Conservation (phyloP, 495 filamentous ascomycete genomes). For the Symbiotaphrina buchneri region DNA sequence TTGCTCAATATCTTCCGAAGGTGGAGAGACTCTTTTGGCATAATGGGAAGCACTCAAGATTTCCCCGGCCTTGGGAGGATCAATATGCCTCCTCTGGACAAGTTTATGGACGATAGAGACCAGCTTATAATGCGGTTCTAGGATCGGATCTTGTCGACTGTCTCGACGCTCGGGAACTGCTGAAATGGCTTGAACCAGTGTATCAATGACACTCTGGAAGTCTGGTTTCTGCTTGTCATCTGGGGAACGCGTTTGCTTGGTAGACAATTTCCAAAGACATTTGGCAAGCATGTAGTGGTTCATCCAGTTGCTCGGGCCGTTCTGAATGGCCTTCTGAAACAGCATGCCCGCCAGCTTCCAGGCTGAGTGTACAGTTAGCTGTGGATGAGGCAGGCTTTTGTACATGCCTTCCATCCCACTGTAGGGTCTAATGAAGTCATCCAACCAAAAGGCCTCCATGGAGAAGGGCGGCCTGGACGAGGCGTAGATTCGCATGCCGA, state of each 20-base stretch:
- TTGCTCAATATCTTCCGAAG: constrained; percentile 24
- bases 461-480: constrained; percentile 53
- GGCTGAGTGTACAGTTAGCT: constrained; percentile 51
- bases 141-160: constrained; percentile 54
- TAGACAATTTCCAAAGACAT: constrained; percentile 95
- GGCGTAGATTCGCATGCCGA: constrained; percentile 73
- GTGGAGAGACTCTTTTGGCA: constrained; percentile 22
- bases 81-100: constrained; percentile 19
- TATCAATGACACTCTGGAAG: constrained; percentile 36
- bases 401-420: constrained; percentile 56
- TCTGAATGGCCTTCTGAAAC: constrained; percentile 49
- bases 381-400: constrained; percentile 43
- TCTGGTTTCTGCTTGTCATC: constrained; percentile 34
- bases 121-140: constrained; percentile 94
- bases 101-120: constrained; percentile 73
- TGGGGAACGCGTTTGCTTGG: too few species aligned
- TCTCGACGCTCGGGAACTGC: constrained; percentile 63
- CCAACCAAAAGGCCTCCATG: constrained; percentile 26
- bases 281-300: constrained; percentile 83
- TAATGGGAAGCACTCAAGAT: constrained; percentile 31
- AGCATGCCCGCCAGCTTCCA: constrained; percentile 72
- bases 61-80: constrained; percentile 24
- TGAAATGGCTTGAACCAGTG: constrained; percentile 54
- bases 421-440: constrained; percentile 48
- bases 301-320: constrained; percentile 71